Evolutionary conservation across 805 yeast genomes (phyloP).

Genomic region (Lachancea cidri): DNA sequence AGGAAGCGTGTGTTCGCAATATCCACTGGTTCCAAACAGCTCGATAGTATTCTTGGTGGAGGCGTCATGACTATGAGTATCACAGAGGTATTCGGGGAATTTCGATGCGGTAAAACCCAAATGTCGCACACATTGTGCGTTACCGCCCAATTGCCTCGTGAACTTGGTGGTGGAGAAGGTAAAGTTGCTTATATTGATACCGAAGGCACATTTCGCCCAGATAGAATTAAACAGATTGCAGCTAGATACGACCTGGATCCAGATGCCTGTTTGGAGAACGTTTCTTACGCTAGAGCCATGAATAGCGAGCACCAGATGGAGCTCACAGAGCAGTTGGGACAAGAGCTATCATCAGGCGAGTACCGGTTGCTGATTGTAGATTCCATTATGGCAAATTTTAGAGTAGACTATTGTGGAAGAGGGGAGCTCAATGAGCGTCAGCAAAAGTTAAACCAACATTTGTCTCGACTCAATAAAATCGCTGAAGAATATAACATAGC

Average conservation of each 20-base stretch:
- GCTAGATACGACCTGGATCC: conserved; percentile 64
- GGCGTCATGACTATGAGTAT: conserved; percentile 73
- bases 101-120: conserved; percentile 79
- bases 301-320: conserved; percentile 79
- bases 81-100: conserved; percentile 77
- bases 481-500: conserved; percentile 79
- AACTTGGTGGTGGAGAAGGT: conserved; percentile 76
- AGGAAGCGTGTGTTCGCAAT: conserved; percentile 58
- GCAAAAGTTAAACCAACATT: conserved; percentile 59
- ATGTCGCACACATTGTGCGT: conserved; percentile 75
- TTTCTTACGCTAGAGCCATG: conserved; percentile 69
- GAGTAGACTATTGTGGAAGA: conserved; percentile 75
- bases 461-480: conserved; percentile 47
- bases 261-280: conserved; percentile 62
- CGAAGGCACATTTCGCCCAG: conserved; percentile 79
- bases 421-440: conserved; percentile 76
- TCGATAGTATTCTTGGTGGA: conserved; percentile 67
- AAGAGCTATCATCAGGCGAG: conserved; percentile 60
- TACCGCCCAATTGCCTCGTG: conserved; percentile 64
- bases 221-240: conserved; percentile 59
- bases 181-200: conserved; percentile 76
- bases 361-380: conserved; percentile 59
- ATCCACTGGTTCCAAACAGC: conserved; percentile 67
- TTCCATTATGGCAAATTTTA: conserved; percentile 72
- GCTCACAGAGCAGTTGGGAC: conserved; percentile 60